phyloP scores from a whole-genome alignment of 495 filamentous ascomycete species.

The Tuber indicum region DNA sequence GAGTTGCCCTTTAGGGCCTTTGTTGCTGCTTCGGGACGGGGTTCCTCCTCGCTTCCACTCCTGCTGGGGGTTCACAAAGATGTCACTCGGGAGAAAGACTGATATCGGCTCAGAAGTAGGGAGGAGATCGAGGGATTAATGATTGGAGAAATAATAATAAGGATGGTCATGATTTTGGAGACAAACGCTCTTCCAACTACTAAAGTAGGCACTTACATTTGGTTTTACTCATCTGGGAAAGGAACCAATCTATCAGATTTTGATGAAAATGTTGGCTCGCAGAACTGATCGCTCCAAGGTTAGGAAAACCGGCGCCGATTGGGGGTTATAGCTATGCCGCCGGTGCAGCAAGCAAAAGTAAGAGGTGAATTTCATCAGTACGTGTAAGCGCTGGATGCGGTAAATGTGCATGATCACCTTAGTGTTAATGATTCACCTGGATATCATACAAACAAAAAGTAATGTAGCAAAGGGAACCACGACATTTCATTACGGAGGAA shows the following conservation, averaged over 20 bases:
- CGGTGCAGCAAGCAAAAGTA: not conserved
- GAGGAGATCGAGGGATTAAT: not conserved
- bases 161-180: not conserved
- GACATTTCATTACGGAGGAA: not conserved
- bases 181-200: not conserved
- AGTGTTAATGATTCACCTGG: not conserved
- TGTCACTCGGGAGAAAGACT: not conserved
- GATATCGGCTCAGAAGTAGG: no score
- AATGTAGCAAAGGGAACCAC: constrained; percentile 7
- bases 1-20: not conserved
- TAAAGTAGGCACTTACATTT: not conserved
- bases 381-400: not conserved
- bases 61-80: not conserved
- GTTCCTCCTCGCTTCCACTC: not conserved
- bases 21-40: not conserved
- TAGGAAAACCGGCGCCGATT: not conserved
- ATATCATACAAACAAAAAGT: constrained; percentile 7
- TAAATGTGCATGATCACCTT: not conserved
- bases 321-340: not conserved
- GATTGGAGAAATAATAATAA: not conserved
- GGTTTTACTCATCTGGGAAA: not conserved
- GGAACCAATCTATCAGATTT: not conserved
- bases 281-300: not conserved
- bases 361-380: not conserved
- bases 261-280: not conserved